These are phyloP conservation scores for Globisporangium cystogenes DNA, from an alignment of 352 stramenopile species.

Conservation along the genomic window DNA sequence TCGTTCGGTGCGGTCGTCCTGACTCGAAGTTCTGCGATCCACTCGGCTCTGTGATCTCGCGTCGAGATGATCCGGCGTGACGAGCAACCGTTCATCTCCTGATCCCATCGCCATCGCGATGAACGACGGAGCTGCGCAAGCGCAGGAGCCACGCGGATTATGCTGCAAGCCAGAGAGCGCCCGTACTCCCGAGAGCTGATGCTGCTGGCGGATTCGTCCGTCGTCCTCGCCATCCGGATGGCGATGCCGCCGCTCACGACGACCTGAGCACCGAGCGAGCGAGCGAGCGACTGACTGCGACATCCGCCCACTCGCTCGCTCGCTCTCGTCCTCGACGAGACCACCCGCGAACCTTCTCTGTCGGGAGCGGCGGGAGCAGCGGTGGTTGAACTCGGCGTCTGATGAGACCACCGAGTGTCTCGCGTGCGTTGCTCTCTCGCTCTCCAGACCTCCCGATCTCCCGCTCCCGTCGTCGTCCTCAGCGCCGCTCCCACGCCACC, in stretches of 20 bases:
- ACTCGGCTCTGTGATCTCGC: neutral
- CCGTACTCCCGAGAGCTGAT: too few relatives aligned
- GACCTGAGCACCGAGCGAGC: neutral
- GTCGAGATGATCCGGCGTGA: conserved; percentile 1
- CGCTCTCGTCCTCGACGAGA: neutral
- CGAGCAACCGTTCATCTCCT: neutral
- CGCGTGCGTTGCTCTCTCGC: neutral
- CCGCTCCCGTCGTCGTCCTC: neutral
- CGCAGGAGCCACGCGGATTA: neutral
- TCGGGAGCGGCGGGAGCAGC: too few relatives aligned
- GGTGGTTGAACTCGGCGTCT: neutral
- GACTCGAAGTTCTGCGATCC: too few relatives aligned
- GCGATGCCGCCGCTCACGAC: neutral
- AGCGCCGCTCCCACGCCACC: neutral
- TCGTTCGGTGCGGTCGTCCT: too few relatives aligned
- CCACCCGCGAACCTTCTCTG: neutral
- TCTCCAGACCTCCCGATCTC: neutral
- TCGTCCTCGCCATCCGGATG: too few relatives aligned
- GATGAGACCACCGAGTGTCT: neutral
- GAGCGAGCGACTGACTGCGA: too few relatives aligned
- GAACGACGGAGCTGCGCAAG: neutral
- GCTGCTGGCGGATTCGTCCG: neutral
- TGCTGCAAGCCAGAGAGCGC: neutral
- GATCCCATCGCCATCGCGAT: neutral
- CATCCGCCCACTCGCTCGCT: neutral